Base-by-base conservation (phyloP, 352 stramenopile species). In the Globisporangium cylindrosporum region DNA sequence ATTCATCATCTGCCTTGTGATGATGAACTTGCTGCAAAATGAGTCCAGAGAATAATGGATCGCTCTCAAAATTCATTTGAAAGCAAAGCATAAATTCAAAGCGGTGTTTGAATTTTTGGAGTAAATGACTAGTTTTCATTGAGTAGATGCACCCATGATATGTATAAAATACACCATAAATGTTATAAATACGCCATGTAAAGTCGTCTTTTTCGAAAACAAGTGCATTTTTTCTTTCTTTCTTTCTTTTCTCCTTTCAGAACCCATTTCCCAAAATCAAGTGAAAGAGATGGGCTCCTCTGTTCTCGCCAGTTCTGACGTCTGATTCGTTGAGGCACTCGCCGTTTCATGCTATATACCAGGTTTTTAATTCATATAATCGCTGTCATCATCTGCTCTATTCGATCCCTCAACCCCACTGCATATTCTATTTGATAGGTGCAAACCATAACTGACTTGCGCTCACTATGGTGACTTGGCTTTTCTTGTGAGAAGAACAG, bases 401-500 rank as follows among this genome's bases (percentile, higher is more conserved):
- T 46, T 46, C 38, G 12, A 46, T 46, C 38, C 12, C 38, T 46
- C 38, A 10, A 46, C 20, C 38, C 12, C 12, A 7, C 38, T 18
- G 1, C 14, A 6, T 46, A 59, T 59, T 25, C 53, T 59, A 29
- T 38, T 59, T 15, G 8, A 18, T 25, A 38, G 53, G 20, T 4
- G 9, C 15, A 15, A 38, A 27, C 24, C 53, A 6, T 24, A 36
- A 59, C 9, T 24, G 25, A 38, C 53, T 59, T 59, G 53, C 53
- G 53, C 36, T 59, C 53, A 59, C 24, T 59, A 59, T 59, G 53
- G 53, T 29, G 9, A 14, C 32, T 59, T 15, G 53, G 53, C 53
- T 36, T 57, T 57, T 36, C 53, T 59, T 59, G 53, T 5, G n/a
- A n/a, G 53, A 59, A 59, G 53, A 59, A 59, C 53, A 57, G n/a